A percentile compares a stretch with the other conserved stretches of the same genome.
phyloP scores from a whole-genome alignment of 2,329 filamentous ascomycete genomes.

The Hypoxylon sp. region DNA sequence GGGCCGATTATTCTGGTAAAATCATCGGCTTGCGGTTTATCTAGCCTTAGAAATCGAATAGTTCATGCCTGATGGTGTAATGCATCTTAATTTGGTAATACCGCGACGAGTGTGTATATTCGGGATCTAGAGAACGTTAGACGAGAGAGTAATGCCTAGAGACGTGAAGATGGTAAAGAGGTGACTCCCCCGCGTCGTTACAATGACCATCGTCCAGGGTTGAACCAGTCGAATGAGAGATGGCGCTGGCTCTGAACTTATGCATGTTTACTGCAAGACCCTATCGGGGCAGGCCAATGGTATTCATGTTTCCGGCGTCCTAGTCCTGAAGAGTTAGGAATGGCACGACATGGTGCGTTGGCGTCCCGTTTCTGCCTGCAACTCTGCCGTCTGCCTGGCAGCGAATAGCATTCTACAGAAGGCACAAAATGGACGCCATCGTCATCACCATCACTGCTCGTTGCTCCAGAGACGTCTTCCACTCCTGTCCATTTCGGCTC shows the following conservation, averaged over 20 bases:
- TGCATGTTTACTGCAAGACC: conserved; percentile 47
- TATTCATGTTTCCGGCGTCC: conserved; percentile 18
- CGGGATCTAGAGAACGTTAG: conserved; percentile 11
- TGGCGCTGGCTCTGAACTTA: conserved; percentile 41
- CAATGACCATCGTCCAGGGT: conserved; percentile 31
- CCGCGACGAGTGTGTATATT: conserved; percentile 15
- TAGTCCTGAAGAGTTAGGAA: conserved; percentile 32
- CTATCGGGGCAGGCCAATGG: conserved; percentile 42
- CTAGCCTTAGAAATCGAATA: conserved; percentile 18
- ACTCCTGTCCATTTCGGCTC: conserved; percentile 20
- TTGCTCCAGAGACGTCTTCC: conserved; percentile 28
- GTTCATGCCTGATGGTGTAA: conserved; percentile 38
- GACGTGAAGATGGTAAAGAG: conserved; percentile 26
- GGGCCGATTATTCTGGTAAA: conserved; percentile 21
- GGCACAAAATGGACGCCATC: conserved; percentile 42
- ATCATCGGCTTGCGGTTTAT: conserved; percentile 18
- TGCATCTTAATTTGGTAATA: conserved; percentile 29
- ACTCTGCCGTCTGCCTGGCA: conserved; percentile 42
- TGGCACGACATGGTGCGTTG: conserved; percentile 48
- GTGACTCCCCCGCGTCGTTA: conserved; percentile 44
- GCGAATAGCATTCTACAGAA: conserved; percentile 44
- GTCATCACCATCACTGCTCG: conserved; percentile 41
- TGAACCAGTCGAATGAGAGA: conserved; percentile 42
- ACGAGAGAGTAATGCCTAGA: conserved; percentile 11
- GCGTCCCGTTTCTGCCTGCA: conserved; percentile 46